Evolutionary conservation across 2,329 filamentous ascomycete species (phyloP).

Genomic region (Aspergillus phoenicis): DNA sequence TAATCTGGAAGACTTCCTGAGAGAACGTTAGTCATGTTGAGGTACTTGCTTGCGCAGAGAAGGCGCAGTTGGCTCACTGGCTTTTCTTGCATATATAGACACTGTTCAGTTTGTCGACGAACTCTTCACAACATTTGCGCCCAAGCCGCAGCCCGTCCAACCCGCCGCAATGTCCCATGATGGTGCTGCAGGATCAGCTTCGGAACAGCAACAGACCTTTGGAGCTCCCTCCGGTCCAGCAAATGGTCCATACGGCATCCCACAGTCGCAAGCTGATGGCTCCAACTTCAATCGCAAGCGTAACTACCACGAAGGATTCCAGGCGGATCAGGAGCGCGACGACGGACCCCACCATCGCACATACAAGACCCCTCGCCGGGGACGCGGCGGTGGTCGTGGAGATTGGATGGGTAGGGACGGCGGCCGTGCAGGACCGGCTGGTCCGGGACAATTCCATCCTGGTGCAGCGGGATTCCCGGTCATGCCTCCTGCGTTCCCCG

Average conservation of each 20-base stretch:
- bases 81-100: constrained; percentile 38
- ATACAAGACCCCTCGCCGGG: constrained; percentile 49
- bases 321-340: constrained; percentile 47
- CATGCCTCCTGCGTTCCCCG: constrained; percentile 51
- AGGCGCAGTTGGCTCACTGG: constrained; percentile 16
- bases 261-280: constrained; percentile 28
- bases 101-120: constrained; percentile 59
- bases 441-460: constrained; percentile 32
- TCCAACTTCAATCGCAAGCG: constrained; percentile 53
- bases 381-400: constrained; percentile 47
- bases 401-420: constrained; percentile 41
- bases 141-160: constrained; percentile 42
- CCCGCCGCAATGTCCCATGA: constrained; percentile 26
- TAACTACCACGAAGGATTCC: constrained; percentile 53
- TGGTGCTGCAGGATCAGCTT: constrained; percentile 22
- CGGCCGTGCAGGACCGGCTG: constrained; percentile 25
- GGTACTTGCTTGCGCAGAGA: background rate
- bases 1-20: constrained; percentile 61
- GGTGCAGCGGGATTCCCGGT: constrained; percentile 36
- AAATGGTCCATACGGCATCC: constrained; percentile 21
- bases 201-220: constrained; percentile 25
- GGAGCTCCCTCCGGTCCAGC: constrained; percentile 28
- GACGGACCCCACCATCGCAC: constrained; percentile 49
- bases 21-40: constrained; percentile 47
- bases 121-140: constrained; percentile 54